Evolutionary conservation across 345 rosid species (phyloP), one percentile per base, ranked within the genome.

Genomic region (Lenwebbia sp.): DNA sequence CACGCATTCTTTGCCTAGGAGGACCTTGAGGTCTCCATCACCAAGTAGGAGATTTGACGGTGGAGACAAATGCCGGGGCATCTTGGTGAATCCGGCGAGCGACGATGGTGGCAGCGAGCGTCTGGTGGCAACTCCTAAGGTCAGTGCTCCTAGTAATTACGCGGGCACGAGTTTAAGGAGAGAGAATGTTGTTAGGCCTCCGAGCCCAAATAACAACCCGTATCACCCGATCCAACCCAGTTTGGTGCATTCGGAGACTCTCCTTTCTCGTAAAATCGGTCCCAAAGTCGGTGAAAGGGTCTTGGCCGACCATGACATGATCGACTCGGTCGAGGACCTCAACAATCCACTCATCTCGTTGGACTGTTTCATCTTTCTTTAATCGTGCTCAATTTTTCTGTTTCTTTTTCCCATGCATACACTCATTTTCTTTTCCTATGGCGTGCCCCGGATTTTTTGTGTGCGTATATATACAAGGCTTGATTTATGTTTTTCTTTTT

Each of bases 301-400:
- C 6, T 7, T 90, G 12, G 85, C 88, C 85, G 86, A 85, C 28
- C 75, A 88, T 21, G 87, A 81, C 83, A 90, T 89, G 53, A 54
- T 58, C 8, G 93, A 86, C 33, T 54, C 86, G 1, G 83, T 90
- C 85, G 98, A 95, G 88, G 96, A 95, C 84, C 84, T 95, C 5
- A 93, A 92, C 33, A 95, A 93, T 83, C 99, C 98, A 86, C 91
- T 91, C 37, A 94, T 96, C 85, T 95, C 98, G 87, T 92, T 96
- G 92, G 99, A 96, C 91, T 96, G 99, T 87, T 96, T 95, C 88
- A 95, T 96, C 82, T 96, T 96, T 88, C 92, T 96, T n/a, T 85
- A 25, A 28, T 25, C 74, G 3, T 6, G 83, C 3, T 83, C 11
- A 23, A 33, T 17, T 65, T 17, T 33, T 28, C 37, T 28, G 19